Conservation (phyloP, 768 basidiomycete species). For the Multifurca ochricompacta region DNA sequence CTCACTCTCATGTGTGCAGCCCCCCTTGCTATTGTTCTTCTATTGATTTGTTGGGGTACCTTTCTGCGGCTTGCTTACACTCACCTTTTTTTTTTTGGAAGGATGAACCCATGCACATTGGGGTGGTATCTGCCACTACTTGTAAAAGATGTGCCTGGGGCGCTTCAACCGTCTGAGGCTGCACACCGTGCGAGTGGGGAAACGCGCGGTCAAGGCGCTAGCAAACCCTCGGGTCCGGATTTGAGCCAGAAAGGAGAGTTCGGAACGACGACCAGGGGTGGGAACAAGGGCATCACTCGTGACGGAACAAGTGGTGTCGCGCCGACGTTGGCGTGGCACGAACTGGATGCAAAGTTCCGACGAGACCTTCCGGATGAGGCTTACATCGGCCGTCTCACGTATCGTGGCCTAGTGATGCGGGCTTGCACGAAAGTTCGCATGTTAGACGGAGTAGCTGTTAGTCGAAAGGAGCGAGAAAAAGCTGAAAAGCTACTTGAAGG, state of each 20-base stretch:
- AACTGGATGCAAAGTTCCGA: conserved; percentile 79
- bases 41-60: background rate
- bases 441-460: conserved; percentile 83
- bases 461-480: conserved; percentile 79
- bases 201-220: conserved; percentile 19
- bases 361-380: conserved; percentile 82
- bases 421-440: conserved; percentile 56
- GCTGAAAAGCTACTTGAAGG: conserved; percentile 60
- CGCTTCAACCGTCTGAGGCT: conserved; percentile 51
- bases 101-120: conserved; percentile 96
- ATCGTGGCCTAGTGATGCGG: conserved; percentile 83
- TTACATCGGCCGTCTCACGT: conserved; percentile 82
- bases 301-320: conserved; percentile 15
- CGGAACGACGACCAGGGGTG: conserved; percentile 25
- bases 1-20: background rate
- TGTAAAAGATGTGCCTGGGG: conserved; percentile 59
- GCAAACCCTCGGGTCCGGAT: conserved; percentile 23
- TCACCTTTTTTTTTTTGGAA: conserved; percentile 23
- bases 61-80: conserved; percentile 9
- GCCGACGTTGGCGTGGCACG: conserved; percentile 45
- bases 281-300: conserved; percentile 22
- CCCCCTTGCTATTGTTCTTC: background rate
- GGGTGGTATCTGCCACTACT: conserved; percentile 92
- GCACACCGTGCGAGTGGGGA: conserved; percentile 14
- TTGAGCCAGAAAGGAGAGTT: conserved; percentile 25